phyloP scores from a whole-genome alignment of 1,284 basidiomycete species.

The Agaricales sp. region DNA sequence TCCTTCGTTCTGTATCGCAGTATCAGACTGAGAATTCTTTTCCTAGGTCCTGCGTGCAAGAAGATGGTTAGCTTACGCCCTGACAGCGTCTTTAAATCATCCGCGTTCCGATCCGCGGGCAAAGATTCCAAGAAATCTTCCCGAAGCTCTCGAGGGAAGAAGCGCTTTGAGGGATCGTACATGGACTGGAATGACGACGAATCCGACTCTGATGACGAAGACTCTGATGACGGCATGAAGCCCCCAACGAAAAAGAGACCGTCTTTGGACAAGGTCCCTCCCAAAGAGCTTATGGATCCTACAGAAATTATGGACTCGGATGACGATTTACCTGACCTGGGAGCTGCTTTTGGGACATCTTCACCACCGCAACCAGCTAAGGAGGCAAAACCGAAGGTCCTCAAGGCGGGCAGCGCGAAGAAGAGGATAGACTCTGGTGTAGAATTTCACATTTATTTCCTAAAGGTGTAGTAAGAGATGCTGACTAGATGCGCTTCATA shows the following conservation, averaged over 20 bases:
- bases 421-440: conserved; percentile 2
- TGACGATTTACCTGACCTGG: conserved; percentile 35
- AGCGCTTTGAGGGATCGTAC: conserved; percentile 19
- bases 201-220: neutral
- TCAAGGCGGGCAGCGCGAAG: conserved; percentile 14
- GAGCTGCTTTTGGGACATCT: conserved; percentile 17
- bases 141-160: conserved; percentile 16
- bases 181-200: neutral
- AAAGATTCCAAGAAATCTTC: conserved; percentile 7
- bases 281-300: conserved; percentile 15
- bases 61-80: conserved; percentile 42
- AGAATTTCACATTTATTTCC: no score
- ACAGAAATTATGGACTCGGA: conserved; percentile 27
- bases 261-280: conserved; percentile 3
- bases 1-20: neutral
- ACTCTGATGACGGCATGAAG: neutral
- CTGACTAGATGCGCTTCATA: no score
- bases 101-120: conserved; percentile 41
- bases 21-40: neutral
- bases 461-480: no score
- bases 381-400: conserved; percentile 10
- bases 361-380: conserved; percentile 15
- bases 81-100: conserved; percentile 37
- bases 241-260: conserved; percentile 9
- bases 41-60: conserved; percentile 45